Base-by-base conservation (phyloP, 306 rosid genomes). In the Vigna radiata region DNA sequence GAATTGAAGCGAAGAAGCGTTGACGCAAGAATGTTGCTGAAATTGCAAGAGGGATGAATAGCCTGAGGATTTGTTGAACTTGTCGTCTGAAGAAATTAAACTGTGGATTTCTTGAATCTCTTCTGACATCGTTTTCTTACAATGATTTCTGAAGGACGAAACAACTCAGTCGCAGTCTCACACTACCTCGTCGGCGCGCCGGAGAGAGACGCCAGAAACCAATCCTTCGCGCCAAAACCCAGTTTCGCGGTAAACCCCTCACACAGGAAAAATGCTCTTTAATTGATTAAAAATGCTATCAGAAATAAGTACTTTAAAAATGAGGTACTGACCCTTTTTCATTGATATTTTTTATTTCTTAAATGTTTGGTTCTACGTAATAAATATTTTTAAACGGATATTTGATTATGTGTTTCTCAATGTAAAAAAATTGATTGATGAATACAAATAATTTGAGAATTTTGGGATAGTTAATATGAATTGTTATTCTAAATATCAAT, bases 1-100 rank as follows among this genome's bases (percentile, higher is more conserved):
- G 82, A 78, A 77, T 65, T 90, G 88, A 43, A 91, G 70, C 0
- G 87, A 86, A 75, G 78, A 83, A 18, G 80, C 80, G 53, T 58
- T 43, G 67, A 71, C 55, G 27, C 72, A 73, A 75, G 91, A 84
- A 6, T 77, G 90, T 37, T 89, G 86, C 71, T 91, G 98, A 82
- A 91, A 87, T 23, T 83, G 88, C 17, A 86, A 52, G 65, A 88
- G 93, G 60, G 90, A 68, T 11, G 92, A 91, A 84, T 88, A 93
- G 52, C 89, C 96, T 11, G 82, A 74, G 15, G 88, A 83, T 47
- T 89, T 89, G 74, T 77, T 62, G 18, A 86, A 58, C 73, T 80
- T 77, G 48, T 64, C 58, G 56, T 56, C 68, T 0, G 90, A 89
- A 61, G 85, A 84, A 75, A 91, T 72, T 18, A 88, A 77, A 71